Evolutionary conservation across 23 red algal species (phyloP).

Genomic region (Agarophyton chilense): DNA sequence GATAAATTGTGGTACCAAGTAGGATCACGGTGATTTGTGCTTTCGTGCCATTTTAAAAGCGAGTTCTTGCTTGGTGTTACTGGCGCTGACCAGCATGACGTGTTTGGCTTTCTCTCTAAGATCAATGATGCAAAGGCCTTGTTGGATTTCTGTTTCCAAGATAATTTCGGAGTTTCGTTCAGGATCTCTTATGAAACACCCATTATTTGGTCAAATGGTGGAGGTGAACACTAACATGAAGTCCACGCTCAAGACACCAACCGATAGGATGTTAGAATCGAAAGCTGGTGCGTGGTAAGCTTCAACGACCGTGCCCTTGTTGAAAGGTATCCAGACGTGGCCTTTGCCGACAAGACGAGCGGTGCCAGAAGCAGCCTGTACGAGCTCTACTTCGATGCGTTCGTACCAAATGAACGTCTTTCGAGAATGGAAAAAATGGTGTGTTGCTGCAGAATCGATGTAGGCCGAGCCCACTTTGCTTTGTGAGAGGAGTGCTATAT

Average conservation of each 20-base stretch:
- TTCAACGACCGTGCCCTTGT: background rate
- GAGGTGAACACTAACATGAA: background rate
- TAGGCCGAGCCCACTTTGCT: background rate
- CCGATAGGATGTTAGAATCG: no score
- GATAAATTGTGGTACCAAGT: background rate
- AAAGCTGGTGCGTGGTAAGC: background rate
- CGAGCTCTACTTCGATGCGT: background rate
- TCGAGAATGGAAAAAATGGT: no score
- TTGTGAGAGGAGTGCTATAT: background rate
- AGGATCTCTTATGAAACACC: conserved; percentile 1
- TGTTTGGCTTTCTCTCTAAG: background rate
- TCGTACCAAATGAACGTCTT: conserved; percentile 31
- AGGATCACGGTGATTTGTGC: background rate
- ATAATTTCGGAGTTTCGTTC: background rate
- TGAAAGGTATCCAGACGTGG: background rate
- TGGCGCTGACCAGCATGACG: background rate
- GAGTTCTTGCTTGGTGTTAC: background rate
- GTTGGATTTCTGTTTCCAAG: background rate
- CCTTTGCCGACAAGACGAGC: conserved; percentile 5
- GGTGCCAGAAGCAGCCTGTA: no score
- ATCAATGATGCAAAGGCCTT: background rate
- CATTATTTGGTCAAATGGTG: background rate
- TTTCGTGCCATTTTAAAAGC: conserved; percentile 21
- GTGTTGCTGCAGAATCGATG: conserved; percentile 17
- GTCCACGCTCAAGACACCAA: background rate